Evolutionary conservation across 2,329 filamentous ascomycete species (phyloP).

Genomic region (Tolypocladium ophioglossoides): DNA sequence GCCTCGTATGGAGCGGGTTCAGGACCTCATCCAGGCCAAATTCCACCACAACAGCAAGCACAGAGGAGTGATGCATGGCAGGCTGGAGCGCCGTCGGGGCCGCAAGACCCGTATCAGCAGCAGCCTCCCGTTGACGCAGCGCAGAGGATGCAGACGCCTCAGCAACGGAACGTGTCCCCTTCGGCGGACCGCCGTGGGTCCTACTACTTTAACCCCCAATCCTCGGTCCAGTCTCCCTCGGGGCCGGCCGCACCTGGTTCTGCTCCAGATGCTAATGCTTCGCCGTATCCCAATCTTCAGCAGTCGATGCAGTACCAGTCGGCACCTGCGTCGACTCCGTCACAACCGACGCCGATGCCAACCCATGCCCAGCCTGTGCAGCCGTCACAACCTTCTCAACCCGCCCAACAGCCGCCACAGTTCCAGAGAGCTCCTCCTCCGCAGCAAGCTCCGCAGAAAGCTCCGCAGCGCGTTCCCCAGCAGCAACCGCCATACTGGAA

Average conservation of each 20-base stretch:
- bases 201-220: slow-evolving; percentile 45
- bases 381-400: slow-evolving; percentile 19
- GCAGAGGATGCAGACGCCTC: slow-evolving; percentile 18
- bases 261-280: slow-evolving; percentile 30
- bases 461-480: slow-evolving; percentile 20
- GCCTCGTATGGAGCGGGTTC: slow-evolving; percentile 30
- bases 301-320: slow-evolving; percentile 34
- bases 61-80: slow-evolving; percentile 45
- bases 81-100: slow-evolving; percentile 24
- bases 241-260: slow-evolving; percentile 26
- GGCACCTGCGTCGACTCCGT: slow-evolving; percentile 26
- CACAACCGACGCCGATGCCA: slow-evolving; percentile 21
- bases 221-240: slow-evolving; percentile 19
- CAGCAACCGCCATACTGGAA: slow-evolving; percentile 25
- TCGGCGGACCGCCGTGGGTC: slow-evolving; percentile 41
- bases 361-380: slow-evolving; percentile 15
- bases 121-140: slow-evolving; percentile 13
- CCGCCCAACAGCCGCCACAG: slow-evolving; percentile 8
- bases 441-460: slow-evolving; percentile 18
- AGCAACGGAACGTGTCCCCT: slow-evolving; percentile 16
- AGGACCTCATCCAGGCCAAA: slow-evolving; percentile 30
- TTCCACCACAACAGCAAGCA: slow-evolving; percentile 31
- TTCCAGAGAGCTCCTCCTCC: slow-evolving; percentile 6
- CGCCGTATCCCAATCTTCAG: slow-evolving; percentile 42
- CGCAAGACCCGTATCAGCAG: slow-evolving; percentile 19